Evolutionary conservation across 2,329 filamentous ascomycete genomes (phyloP), one percentile per base, ranked within the genome.

Genomic region (Diaporthe aspalathi): DNA sequence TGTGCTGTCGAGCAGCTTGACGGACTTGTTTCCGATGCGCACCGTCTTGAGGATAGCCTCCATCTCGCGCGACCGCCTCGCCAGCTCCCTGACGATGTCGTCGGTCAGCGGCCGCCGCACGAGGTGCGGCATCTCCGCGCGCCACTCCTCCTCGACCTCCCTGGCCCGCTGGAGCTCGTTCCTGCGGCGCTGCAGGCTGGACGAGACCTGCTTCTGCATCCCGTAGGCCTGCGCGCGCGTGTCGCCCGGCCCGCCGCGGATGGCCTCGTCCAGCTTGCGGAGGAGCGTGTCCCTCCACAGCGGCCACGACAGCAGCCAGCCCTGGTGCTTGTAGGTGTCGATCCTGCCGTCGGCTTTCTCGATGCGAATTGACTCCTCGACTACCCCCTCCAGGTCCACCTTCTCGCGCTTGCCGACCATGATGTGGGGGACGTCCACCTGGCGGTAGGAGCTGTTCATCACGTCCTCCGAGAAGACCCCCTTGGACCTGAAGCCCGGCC

Each of bases 371-470:
- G 71, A 66, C 5, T 54, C 38, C 11, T 56, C 16, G 1, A 62
- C 4, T 5, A 71, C 54, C 0, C 24, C 40, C 0, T n/a, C 40
- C 29, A 29, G 11, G 4, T 22, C 22, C 14, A 62, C 52, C 1
- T 24, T 6, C 27, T 38, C 56, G 14, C 20, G 6, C 22, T 22
- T 32, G 1, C 22, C 27, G 16, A 68, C 27, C 17, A 27, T 12
- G 17, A 73, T 52, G 3, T 43, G 24, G 7, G 69, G 71, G 1
- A 73, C 71, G 2, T 73, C 27, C 0, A 73, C 65, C 43, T 73
- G 71, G 1, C 49, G 24, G 45, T 65, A 69, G 5, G 69, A 32
- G 29, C 43, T 43, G 8, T 24, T 43, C 32, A 71, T 45, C 5
- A 20, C 17, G 7, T 65, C 32, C 27, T 66, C 71, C 14, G 11